These are phyloP conservation scores for Mucor indicus DNA, from an alignment of 371 early-diverging fungal genomes.

Conservation along the genomic window DNA sequence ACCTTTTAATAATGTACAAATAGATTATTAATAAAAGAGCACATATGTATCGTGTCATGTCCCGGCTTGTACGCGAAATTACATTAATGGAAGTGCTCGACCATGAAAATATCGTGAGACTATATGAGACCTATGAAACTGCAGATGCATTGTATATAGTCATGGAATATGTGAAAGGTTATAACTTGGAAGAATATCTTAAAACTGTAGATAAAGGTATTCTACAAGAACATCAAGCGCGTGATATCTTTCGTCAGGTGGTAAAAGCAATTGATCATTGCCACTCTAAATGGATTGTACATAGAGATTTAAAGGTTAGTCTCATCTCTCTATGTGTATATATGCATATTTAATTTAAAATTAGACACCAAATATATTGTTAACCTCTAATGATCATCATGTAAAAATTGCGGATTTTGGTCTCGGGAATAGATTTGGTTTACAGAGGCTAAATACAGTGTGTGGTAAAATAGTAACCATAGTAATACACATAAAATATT, in stretches of 20 bases:
- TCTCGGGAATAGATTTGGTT: slow-evolving; percentile 68
- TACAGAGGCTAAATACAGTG: slow-evolving; percentile 70
- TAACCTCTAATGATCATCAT: slow-evolving; percentile 23
- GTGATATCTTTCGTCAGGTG: slow-evolving; percentile 69
- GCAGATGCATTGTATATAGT: slow-evolving; percentile 74
- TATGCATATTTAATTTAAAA: neutral
- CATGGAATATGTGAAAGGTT: slow-evolving; percentile 62
- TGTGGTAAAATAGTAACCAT: no score
- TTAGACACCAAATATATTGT: slow-evolving; percentile 54
- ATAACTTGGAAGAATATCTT: slow-evolving; percentile 57
- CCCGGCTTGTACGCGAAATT: slow-evolving; percentile 83
- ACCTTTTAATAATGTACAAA: neutral
- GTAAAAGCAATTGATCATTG: slow-evolving; percentile 68
- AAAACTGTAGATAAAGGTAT: slow-evolving; percentile 42
- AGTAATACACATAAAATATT: no score
- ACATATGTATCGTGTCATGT: slow-evolving; percentile 76
- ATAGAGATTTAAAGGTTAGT: slow-evolving; percentile 75
- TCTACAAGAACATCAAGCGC: slow-evolving; percentile 59
- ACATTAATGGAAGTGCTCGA: slow-evolving; percentile 83
- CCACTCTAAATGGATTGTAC: slow-evolving; percentile 72
- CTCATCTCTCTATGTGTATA: neutral
- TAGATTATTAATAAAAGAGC: slow-evolving; percentile 81
- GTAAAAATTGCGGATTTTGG: slow-evolving; percentile 84
- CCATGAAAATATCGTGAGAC: slow-evolving; percentile 83
- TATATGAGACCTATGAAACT: slow-evolving; percentile 90